phyloP scores from a whole-genome alignment of 2,329 filamentous ascomycete species.

The Tricladium varicosporioides region DNA sequence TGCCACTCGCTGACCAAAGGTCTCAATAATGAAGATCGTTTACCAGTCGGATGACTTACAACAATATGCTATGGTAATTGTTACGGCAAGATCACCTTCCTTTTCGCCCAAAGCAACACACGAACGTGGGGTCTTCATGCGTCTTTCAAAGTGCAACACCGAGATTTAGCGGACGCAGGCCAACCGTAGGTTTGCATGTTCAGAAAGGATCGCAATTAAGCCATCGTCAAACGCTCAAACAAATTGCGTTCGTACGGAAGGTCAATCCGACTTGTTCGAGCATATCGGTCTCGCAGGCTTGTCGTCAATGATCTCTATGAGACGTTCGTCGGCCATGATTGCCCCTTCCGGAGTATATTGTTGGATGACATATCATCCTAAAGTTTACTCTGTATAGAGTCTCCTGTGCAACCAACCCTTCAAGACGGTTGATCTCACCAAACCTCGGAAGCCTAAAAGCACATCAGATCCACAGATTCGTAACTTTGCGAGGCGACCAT shows the following conservation, averaged over 20 bases:
- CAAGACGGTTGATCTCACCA: neutral
- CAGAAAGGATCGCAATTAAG: neutral
- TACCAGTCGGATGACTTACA: too few relatives aligned
- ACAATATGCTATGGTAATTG: too few relatives aligned
- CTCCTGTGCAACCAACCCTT: neutral
- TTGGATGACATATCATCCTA: neutral
- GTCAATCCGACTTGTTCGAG: neutral
- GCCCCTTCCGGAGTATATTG: too few relatives aligned
- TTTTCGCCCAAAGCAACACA: too few relatives aligned
- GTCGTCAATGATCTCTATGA: too few relatives aligned
- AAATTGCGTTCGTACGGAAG: neutral
- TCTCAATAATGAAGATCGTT: too few relatives aligned
- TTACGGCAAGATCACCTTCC: too few relatives aligned
- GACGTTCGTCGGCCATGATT: too few relatives aligned
- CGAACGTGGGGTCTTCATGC: too few relatives aligned
- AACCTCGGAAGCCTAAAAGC: neutral
- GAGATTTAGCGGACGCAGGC: too few relatives aligned
- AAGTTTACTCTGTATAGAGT: neutral
- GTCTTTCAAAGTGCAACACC: too few relatives aligned
- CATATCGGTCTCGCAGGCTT: neutral
- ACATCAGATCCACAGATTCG: neutral
- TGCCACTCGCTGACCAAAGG: too few relatives aligned
- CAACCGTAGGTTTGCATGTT: neutral
- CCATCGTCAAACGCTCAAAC: neutral
- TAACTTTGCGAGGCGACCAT: neutral